Evolutionary conservation across 106 monocot genomes (phyloP), one percentile per base, ranked within the genome.

Genomic region (Dendrobium catenatum): DNA sequence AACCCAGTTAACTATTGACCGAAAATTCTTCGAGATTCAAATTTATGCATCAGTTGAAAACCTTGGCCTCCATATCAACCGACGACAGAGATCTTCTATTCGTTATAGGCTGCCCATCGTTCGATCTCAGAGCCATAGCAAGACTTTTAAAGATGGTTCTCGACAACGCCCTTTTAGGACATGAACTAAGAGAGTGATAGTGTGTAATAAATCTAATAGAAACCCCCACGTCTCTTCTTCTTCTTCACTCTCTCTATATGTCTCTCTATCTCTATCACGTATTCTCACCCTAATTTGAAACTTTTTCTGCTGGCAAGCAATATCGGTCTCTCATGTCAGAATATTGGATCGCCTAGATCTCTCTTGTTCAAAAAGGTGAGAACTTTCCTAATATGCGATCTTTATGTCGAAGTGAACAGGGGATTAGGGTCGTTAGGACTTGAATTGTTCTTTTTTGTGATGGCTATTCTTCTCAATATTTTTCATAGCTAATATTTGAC

Each of bases 11-110:
- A 72, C 40, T 37, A 29, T 72, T 72, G 72, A 72, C 72, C 40
- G 72, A 9, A 37, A 17, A 15, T 72, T 72, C 11, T 40, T 72
- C 40, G 72, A 40, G 72, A 72, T 72, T 72, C 72, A 72, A 72
- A 72, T 33, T 72, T 72, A 72, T 72, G 40, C 40, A 17, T 37
- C 72, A 37, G 33, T 9, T 16, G 2, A 1, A 17, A 9, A 40
- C 72, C 15, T 11, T 37, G 37, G 37, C 33, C 13, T 40, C 40
- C 15, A 13, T 66, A 66, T 1, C 33, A 72, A 72, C 72, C 13
- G 72, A 72, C 33, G 18, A 4, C 26, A 16, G 2, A 5, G 72
- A 37, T 72, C 51, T 51, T 16, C 40, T 72, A 9, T 27, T 31
- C 31, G 37, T 40, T 0, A 72, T 10, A 40, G 72, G 40, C 24